Evolutionary conservation across 225 moss, liverwort and hornwort species (phyloP).

Genomic region (Pseudisothecium myosuroides): DNA sequence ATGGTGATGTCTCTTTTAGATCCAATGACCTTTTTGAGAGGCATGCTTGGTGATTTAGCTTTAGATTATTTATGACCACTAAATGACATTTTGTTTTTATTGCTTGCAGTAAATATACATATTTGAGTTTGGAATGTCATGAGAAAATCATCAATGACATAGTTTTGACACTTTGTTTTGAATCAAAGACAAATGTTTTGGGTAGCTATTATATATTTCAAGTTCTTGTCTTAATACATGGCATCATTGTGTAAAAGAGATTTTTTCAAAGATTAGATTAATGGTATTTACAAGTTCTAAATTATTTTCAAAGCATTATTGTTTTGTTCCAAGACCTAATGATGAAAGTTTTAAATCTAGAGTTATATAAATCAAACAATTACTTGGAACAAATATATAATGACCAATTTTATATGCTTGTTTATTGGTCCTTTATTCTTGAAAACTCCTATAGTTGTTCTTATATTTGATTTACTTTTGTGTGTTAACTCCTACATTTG

Average conservation of each 20-base stretch:
- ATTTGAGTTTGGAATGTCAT: not conserved
- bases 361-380: not conserved
- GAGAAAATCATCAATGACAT: not conserved
- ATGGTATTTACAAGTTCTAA: not conserved
- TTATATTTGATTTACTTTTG: too few relatives aligned
- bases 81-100: not conserved
- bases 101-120: not conserved
- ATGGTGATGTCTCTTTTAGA: not conserved
- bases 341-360: not conserved
- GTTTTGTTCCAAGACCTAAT: not conserved
- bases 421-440: too few relatives aligned
- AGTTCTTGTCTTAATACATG: not conserved
- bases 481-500: too few relatives aligned
- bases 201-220: not conserved
- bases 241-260: too few relatives aligned
- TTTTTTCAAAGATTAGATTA: not conserved
- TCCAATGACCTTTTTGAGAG: not conserved
- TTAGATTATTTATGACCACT: not conserved
- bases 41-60: not conserved
- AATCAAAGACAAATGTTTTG: not conserved
- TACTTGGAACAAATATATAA: not conserved
- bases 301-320: not conserved
- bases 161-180: too few relatives aligned
- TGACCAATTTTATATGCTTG: too few relatives aligned
- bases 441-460: too few relatives aligned